Percentiles rank a stretch among this genome's conserved stretches.
Evolutionary conservation across 192 early-diverging fungal genomes (phyloP).

Genomic region (Pecoramyces ruminantium): DNA sequence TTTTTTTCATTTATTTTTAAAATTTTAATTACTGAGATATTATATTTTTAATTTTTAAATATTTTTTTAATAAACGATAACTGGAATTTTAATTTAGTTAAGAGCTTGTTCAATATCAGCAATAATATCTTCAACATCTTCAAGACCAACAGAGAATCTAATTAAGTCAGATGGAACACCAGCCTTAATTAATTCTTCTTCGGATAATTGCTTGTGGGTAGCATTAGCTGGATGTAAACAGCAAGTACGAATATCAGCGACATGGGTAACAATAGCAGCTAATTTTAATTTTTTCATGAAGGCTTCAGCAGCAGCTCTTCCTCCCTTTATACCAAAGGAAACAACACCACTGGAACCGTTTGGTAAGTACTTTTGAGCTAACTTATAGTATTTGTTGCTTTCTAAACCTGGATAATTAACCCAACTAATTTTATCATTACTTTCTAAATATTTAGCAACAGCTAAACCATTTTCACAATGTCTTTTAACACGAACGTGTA

Average conservation of each 20-base stretch:
- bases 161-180: slow-evolving; percentile 22
- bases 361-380: slow-evolving; percentile 1
- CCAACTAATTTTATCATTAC: neutral
- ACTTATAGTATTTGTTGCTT: neutral
- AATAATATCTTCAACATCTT: slow-evolving; percentile 31
- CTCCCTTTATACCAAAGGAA: neutral
- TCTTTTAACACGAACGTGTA: neutral
- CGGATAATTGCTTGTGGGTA: neutral
- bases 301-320: slow-evolving; percentile 11
- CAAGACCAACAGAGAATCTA: slow-evolving; percentile 52
- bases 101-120: neutral
- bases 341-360: neutral
- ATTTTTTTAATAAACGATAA: too few species aligned
- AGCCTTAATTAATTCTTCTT: slow-evolving; percentile 1
- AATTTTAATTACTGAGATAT: too few species aligned
- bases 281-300: slow-evolving; percentile 76
- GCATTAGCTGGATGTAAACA: neutral
- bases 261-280: slow-evolving; percentile 14
- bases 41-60: too few species aligned
- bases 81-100: neutral
- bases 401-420: slow-evolving; percentile 1
- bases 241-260: neutral
- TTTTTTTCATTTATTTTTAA: too few species aligned
- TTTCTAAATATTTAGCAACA: slow-evolving; percentile 1
- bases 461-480: neutral